These are phyloP conservation scores for Tilletia horrida DNA, from an alignment of 1,284 basidiomycete species.

Conservation along the genomic window DNA sequence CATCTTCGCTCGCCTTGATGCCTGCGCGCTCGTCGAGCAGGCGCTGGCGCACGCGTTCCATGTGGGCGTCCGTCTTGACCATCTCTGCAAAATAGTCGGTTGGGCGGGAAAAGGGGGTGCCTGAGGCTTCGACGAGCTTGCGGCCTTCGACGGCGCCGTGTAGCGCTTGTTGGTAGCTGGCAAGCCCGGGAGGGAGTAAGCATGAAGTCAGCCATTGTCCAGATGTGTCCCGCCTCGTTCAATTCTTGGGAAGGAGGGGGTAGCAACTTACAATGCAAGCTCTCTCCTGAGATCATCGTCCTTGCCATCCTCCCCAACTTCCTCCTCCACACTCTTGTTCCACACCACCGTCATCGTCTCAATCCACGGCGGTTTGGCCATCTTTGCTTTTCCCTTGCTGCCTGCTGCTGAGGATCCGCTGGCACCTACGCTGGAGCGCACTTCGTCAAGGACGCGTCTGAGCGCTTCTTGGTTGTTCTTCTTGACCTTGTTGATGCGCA, in stretches of 20 bases:
- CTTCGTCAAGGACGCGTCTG: slow-evolving; percentile 38
- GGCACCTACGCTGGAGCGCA: slow-evolving; percentile 29
- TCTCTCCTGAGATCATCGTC: slow-evolving; percentile 84
- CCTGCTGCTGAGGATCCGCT: slow-evolving; percentile 18
- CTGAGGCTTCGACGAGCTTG: slow-evolving; percentile 69
- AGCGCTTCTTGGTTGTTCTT: slow-evolving; percentile 49
- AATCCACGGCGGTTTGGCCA: slow-evolving; percentile 45
- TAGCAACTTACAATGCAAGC: slow-evolving; percentile 82
- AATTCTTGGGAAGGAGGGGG: too few species aligned
- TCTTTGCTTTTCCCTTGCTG: slow-evolving; percentile 10
- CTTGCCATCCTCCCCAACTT: slow-evolving; percentile 66
- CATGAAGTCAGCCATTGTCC: too few species aligned
- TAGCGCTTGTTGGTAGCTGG: slow-evolving; percentile 90
- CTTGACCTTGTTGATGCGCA: slow-evolving; percentile 44
- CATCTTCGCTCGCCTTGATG: slow-evolving; percentile 88
- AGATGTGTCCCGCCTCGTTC: too few species aligned
- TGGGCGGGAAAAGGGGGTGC: slow-evolving; percentile 84
- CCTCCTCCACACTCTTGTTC: slow-evolving; percentile 43
- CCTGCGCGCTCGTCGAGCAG: slow-evolving; percentile 82
- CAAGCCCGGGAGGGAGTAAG: too few species aligned
- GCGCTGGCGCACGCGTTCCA: slow-evolving; percentile 90
- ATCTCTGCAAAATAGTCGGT: slow-evolving; percentile 97
- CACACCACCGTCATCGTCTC: slow-evolving; percentile 49
- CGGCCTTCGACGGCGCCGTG: slow-evolving; percentile 74
- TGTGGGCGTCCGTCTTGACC: slow-evolving; percentile 96